Conservation (phyloP, 306 rosid species). For the Dalbergia oliveri region DNA sequence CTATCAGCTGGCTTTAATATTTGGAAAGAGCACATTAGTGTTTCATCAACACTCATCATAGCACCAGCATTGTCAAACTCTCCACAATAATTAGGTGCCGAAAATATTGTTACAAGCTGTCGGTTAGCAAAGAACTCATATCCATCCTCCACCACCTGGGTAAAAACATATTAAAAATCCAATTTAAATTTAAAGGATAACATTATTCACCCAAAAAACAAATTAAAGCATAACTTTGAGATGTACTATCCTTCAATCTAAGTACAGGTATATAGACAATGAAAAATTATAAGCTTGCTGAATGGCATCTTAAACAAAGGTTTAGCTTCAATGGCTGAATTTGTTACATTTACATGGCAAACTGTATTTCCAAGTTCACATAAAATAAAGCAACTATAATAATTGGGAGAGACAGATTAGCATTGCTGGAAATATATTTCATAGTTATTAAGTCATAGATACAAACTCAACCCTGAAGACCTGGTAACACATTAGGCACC, state of each 20-base stretch:
- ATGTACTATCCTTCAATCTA: conserved; percentile 34
- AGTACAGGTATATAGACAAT: conserved; percentile 22
- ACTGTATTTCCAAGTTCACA: conserved; percentile 23
- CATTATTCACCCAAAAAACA: too few species aligned
- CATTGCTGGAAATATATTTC: conserved; percentile 21
- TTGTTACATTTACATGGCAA: neutral
- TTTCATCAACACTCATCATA: conserved; percentile 97
- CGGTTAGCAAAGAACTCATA: conserved; percentile 89
- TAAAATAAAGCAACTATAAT: conserved; percentile 11
- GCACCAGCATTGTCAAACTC: conserved; percentile 97
- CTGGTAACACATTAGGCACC: conserved; percentile 29
- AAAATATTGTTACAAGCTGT: conserved; percentile 94
- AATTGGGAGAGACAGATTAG: neutral
- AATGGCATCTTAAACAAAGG: conserved; percentile 24
- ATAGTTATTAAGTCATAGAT: conserved; percentile 17
- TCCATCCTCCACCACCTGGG: conserved; percentile 98
- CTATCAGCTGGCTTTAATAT: conserved; percentile 85
- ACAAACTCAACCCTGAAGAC: conserved; percentile 41
- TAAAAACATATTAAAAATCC: conserved; percentile 35
- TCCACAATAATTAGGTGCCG: conserved; percentile 98
- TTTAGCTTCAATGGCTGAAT: conserved; percentile 6
- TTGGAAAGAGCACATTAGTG: conserved; percentile 94
- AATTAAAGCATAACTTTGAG: conserved; percentile 1
- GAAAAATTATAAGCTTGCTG: conserved; percentile 27
- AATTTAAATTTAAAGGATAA: conserved; percentile 32